These are phyloP conservation scores for Talaromyces atroroseus DNA, from an alignment of 2,329 filamentous ascomycete genomes.

Conservation along the genomic window DNA sequence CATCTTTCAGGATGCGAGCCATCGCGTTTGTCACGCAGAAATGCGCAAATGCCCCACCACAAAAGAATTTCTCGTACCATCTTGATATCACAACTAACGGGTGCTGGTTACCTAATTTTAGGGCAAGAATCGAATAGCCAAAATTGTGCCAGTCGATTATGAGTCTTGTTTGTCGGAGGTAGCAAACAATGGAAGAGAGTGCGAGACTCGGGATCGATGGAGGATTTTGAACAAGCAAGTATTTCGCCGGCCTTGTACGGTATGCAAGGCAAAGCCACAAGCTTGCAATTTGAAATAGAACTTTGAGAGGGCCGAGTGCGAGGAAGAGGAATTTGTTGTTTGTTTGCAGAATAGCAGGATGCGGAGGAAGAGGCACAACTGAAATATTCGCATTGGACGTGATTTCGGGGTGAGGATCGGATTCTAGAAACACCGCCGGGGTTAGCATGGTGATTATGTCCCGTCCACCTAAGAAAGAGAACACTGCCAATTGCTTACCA, in stretches of 20 bases:
- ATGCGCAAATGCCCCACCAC: constrained; percentile 64
- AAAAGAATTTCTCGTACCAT: constrained; percentile 70
- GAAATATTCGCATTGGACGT: constrained; percentile 62
- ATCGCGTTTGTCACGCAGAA: constrained; percentile 89
- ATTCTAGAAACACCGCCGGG: constrained; percentile 52
- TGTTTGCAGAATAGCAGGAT: constrained; percentile 61
- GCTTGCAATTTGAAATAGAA: constrained; percentile 71
- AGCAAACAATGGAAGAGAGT: constrained; percentile 66
- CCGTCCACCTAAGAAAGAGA: neutral
- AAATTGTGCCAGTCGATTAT: constrained; percentile 99
- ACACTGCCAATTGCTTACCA: constrained; percentile 47
- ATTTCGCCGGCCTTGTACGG: constrained; percentile 65
- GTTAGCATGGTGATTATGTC: neutral
- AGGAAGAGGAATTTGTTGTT: constrained; percentile 70
- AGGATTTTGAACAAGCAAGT: constrained; percentile 91
- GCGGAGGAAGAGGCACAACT: constrained; percentile 63
- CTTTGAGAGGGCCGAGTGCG: constrained; percentile 74
- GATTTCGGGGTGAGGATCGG: constrained; percentile 73
- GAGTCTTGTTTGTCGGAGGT: constrained; percentile 71
- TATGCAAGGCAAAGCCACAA: constrained; percentile 71
- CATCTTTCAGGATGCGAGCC: constrained; percentile 63
- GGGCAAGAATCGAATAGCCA: constrained; percentile 82
- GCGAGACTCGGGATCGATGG: constrained; percentile 88
- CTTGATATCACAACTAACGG: constrained; percentile 73
- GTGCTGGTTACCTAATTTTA: constrained; percentile 59